phyloP scores from a whole-genome alignment of 345 rosid genomes.

The Lumnitzera littorea region DNA sequence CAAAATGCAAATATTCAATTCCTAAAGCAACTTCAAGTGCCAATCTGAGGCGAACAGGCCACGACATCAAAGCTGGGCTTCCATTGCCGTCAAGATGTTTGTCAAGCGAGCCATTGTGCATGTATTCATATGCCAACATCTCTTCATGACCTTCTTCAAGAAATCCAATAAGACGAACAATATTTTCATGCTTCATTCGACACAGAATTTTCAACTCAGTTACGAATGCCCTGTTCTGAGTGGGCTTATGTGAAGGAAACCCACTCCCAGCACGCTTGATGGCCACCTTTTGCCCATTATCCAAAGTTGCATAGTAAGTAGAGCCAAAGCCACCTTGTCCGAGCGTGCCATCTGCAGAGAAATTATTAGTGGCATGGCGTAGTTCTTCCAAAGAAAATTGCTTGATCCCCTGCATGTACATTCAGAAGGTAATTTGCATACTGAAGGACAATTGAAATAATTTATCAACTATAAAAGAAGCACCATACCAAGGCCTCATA shows the following conservation, averaged over 20 bases:
- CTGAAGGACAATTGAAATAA: too few species aligned
- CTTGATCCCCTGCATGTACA: conserved; percentile 2
- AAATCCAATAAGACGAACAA: conserved; percentile 9
- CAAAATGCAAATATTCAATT: conserved; percentile 3
- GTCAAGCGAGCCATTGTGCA: neutral
- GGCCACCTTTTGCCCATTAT: conserved; percentile 3
- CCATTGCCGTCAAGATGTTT: neutral
- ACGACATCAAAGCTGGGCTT: neutral
- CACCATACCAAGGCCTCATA: too few species aligned
- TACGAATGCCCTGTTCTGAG: neutral
- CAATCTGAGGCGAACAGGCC: neutral
- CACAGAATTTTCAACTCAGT: conserved; percentile 1
- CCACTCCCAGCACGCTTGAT: neutral
- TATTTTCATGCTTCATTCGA: conserved; percentile 9
- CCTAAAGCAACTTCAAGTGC: conserved; percentile 11
- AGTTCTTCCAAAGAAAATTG: conserved; percentile 2
- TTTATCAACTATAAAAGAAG: too few species aligned
- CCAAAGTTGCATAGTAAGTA: conserved; percentile 5
- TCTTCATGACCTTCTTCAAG: neutral
- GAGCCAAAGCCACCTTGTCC: conserved; percentile 4
- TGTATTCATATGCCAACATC: neutral
- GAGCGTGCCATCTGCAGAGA: neutral
- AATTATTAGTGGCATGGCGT: neutral
- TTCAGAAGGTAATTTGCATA: too few species aligned
- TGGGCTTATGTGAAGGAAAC: neutral